A percentile compares a stretch with the other conserved stretches of the same genome.
Conservation (phyloP, 306 rosid genomes). For the Quillaja saponaria region DNA sequence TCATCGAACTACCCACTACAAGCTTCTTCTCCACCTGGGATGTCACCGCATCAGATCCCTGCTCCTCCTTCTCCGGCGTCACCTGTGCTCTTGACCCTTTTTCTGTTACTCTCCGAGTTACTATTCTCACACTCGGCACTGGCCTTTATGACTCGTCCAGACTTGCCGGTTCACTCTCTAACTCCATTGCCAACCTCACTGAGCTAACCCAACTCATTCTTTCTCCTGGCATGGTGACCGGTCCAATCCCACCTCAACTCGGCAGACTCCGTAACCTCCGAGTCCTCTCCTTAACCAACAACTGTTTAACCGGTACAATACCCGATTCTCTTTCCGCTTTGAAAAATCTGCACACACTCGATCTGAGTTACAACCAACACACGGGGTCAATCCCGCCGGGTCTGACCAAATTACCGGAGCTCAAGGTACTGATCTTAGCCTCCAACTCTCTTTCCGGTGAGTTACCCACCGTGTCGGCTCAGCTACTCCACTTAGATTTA, state of each 20-base stretch:
- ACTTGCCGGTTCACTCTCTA: constrained; percentile 65
- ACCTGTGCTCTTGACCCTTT: constrained; percentile 41
- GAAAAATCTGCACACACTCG: constrained; percentile 68
- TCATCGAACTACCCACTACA: constrained; percentile 48
- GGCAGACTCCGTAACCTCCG: constrained; percentile 54
- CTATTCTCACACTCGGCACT: constrained; percentile 61
- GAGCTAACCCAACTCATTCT: constrained; percentile 75
- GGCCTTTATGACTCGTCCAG: constrained; percentile 37
- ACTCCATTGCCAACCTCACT: constrained; percentile 47
- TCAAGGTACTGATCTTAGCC: constrained; percentile 60
- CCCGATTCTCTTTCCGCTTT: constrained; percentile 54
- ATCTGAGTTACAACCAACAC: constrained; percentile 69
- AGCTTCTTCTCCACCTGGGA: constrained; percentile 80
- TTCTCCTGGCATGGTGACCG: constrained; percentile 75
- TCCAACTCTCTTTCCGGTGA: constrained; percentile 48
- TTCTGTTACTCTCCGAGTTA: constrained; percentile 42
- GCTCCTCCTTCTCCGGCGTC: constrained; percentile 71
- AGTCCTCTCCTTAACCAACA: constrained; percentile 59
- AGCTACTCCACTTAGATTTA: constrained; percentile 63
- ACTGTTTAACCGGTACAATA: constrained; percentile 67
- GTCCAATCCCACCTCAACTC: constrained; percentile 58
- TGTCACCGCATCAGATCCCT: constrained; percentile 63
- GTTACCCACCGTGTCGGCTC: constrained; percentile 44
- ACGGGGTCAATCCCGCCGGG: constrained; percentile 54
- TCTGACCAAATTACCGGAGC: constrained; percentile 42